These are phyloP conservation scores for Xylariaceae sp. DNA, from an alignment of 2,329 filamentous ascomycete species.

Conservation along the genomic window DNA sequence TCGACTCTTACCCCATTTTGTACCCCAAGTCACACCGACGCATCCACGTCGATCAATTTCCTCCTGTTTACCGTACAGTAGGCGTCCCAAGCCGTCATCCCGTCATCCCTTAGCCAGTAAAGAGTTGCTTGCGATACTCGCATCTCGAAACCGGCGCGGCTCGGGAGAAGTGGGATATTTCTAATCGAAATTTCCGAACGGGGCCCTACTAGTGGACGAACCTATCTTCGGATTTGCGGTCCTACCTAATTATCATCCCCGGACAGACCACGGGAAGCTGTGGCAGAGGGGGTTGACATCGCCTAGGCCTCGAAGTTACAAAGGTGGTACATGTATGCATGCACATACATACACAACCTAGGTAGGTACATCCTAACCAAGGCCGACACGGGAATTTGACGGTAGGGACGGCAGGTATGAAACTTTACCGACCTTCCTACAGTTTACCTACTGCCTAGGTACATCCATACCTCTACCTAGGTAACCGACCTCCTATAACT, in stretches of 20 bases:
- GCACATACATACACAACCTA: too few species aligned
- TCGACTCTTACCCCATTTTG: slow-evolving; percentile 18
- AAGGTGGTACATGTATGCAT: too few species aligned
- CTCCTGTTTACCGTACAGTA: slow-evolving; percentile 14
- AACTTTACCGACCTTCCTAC: not conserved
- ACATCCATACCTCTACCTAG: not conserved
- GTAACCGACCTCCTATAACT: too few species aligned
- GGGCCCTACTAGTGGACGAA: not conserved
- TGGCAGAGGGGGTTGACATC: slow-evolving; percentile 1
- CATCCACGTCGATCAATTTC: slow-evolving; percentile 25
- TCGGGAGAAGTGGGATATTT: not conserved
- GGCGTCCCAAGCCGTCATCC: slow-evolving; percentile 5
- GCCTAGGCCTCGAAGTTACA: slow-evolving; percentile 24
- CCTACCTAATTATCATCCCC: not conserved
- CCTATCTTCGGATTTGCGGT: slow-evolving; percentile 2
- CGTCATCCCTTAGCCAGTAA: slow-evolving; percentile 9
- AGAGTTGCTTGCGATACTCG: not conserved
- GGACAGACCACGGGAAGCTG: not conserved
- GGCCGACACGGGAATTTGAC: not conserved
- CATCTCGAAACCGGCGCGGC: not conserved
- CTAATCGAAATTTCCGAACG: not conserved
- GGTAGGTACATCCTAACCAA: not conserved
- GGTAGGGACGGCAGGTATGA: not conserved
- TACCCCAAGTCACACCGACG: slow-evolving; percentile 15
- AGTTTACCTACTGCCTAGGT: not conserved